These are phyloP conservation scores for Trypanosoma caninum DNA, from an alignment of 208 protist genomes.

Conservation along the genomic window DNA sequence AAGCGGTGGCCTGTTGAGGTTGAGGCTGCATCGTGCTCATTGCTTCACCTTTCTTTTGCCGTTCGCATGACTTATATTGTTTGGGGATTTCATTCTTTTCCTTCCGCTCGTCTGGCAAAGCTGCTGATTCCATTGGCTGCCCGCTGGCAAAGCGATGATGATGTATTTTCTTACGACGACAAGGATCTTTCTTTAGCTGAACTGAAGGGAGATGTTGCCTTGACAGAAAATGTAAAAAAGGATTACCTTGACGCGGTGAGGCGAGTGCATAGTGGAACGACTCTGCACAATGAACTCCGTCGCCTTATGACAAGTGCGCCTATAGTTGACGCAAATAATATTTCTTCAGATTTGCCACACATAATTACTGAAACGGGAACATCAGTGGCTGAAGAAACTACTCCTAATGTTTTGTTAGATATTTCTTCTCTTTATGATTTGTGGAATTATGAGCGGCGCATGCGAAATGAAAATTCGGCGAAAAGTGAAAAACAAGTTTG, in stretches of 20 bases:
- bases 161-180: neutral
- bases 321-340: neutral
- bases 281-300: slow-evolving; percentile 11
- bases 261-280: slow-evolving; percentile 2
- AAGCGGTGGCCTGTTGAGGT: slow-evolving; percentile 56
- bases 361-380: neutral
- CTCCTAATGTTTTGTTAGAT: too few species aligned
- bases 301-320: too few species aligned
- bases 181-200: neutral
- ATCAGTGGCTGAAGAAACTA: neutral
- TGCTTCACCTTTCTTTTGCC: slow-evolving; percentile 64
- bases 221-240: slow-evolving; percentile 14
- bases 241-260: slow-evolving; percentile 11
- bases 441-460: too few species aligned
- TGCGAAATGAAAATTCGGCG: too few species aligned
- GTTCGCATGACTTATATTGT: slow-evolving; percentile 75
- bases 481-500: too few species aligned
- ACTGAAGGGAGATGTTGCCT: neutral
- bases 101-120: slow-evolving; percentile 12
- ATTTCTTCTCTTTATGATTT: too few species aligned
- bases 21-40: slow-evolving; percentile 67
- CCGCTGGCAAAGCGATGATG: neutral
- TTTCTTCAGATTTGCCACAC: neutral
- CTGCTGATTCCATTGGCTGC: neutral
- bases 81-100: slow-evolving; percentile 45